These are phyloP conservation scores for Spatholobus suberectus DNA, from an alignment of 306 rosid genomes.

Conservation along the genomic window DNA sequence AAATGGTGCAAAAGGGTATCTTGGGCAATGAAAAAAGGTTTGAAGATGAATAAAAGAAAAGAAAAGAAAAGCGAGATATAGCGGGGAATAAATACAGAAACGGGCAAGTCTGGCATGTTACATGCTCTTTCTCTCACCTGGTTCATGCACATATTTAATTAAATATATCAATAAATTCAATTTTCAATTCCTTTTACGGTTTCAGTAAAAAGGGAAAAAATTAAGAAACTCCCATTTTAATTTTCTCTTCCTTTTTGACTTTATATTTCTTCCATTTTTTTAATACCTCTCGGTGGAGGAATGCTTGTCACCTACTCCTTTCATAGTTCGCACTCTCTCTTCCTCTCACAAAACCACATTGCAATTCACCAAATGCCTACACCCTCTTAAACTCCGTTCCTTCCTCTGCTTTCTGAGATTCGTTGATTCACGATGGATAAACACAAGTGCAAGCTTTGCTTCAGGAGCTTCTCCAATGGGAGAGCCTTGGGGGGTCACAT, in stretches of 20 bases:
- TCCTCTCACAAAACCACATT: constrained; percentile 35
- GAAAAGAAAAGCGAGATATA: constrained; percentile 21
- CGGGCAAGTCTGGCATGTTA: constrained; percentile 79
- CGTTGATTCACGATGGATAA: constrained; percentile 56
- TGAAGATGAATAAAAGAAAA: constrained; percentile 2
- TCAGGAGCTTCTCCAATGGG: constrained; percentile 80
- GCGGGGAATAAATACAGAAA: constrained; percentile 69
- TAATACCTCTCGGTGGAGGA: constrained; percentile 68
- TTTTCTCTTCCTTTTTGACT: constrained; percentile 4
- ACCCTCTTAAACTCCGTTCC: constrained; percentile 22
- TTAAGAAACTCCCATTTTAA: background rate
- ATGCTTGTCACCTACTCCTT: constrained; percentile 83
- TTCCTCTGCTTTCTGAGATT: constrained; percentile 5
- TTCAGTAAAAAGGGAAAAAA: constrained; percentile 2
- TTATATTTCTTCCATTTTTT: background rate
- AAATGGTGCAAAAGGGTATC: constrained; percentile 41
- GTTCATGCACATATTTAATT: constrained; percentile 54
- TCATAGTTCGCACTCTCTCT: constrained; percentile 56
- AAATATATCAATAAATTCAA: constrained; percentile 41
- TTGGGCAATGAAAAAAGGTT: constrained; percentile 33
- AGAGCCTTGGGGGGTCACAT: constrained; percentile 98
- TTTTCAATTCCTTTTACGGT: constrained; percentile 38
- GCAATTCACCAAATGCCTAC: constrained; percentile 29
- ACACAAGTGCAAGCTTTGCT: constrained; percentile 85
- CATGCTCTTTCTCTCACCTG: constrained; percentile 55